phyloP scores from a whole-genome alignment of 2,329 filamentous ascomycete species.

The Podosphaera leucotricha region DNA sequence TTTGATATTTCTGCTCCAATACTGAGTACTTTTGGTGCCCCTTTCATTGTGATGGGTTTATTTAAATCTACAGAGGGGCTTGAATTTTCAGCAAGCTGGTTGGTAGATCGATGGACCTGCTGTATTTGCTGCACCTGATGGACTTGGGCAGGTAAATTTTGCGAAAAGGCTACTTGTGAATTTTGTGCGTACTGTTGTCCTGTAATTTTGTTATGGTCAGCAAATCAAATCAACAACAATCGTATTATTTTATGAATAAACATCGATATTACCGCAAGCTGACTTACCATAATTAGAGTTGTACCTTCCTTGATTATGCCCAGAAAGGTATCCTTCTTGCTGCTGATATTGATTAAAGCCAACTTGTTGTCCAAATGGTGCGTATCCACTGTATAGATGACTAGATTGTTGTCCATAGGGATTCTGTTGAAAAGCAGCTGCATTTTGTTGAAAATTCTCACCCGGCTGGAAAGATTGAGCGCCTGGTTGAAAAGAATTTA shows the following conservation, averaged over 20 bases:
- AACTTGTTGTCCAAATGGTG: conserved; percentile 26
- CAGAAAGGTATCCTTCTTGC: conserved; percentile 12
- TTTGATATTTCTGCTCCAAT: conserved; percentile 34
- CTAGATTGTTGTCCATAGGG: conserved; percentile 29
- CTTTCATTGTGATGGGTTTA: conserved; percentile 29
- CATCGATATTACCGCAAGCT: neutral
- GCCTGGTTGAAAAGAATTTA: conserved; percentile 45
- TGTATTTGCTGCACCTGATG: conserved; percentile 29
- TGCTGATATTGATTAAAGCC: conserved; percentile 29
- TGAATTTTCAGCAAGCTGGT: conserved; percentile 29
- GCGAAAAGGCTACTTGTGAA: conserved; percentile 19
- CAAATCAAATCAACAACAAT: conserved; percentile 3
- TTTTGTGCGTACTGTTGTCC: conserved; percentile 27
- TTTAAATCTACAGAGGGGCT: conserved; percentile 21
- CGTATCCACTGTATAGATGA: conserved; percentile 29
- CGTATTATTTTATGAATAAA: neutral
- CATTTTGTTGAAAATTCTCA: conserved; percentile 37
- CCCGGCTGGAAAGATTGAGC: conserved; percentile 50
- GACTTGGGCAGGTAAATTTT: conserved; percentile 20
- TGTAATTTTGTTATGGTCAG: conserved; percentile 12
- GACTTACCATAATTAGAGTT: conserved; percentile 19
- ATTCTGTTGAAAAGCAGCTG: conserved; percentile 32
- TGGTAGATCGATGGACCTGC: conserved; percentile 28
- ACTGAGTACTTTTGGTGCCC: conserved; percentile 38
- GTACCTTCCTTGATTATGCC: conserved; percentile 15